phyloP scores from a whole-genome alignment of 345 rosid species.

The Combretum micranthum region DNA sequence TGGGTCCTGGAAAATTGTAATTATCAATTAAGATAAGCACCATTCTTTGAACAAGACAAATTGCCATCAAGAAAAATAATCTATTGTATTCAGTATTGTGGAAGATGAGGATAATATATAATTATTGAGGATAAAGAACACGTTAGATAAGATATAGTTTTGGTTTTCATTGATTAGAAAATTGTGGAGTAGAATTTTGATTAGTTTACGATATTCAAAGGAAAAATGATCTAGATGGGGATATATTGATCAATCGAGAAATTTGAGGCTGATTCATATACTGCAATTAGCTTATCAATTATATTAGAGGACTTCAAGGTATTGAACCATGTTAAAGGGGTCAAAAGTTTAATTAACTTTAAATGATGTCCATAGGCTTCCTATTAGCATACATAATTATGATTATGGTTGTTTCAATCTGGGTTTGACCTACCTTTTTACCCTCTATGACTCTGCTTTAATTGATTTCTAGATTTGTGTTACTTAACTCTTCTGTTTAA shows the following conservation, averaged over 20 bases:
- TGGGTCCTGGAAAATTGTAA: constrained; percentile 1
- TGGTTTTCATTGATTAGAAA: background rate
- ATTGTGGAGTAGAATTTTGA: constrained; percentile 3
- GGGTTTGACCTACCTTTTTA: constrained; percentile 1
- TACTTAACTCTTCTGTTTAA: constrained; percentile 2
- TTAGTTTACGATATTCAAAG: background rate
- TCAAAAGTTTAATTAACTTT: too few relatives aligned
- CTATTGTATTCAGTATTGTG: too few relatives aligned
- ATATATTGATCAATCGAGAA: constrained; percentile 13
- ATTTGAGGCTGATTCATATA: background rate
- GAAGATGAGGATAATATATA: too few relatives aligned
- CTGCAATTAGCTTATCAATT: too few relatives aligned
- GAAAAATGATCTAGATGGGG: constrained; percentile 13
- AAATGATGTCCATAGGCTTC: background rate
- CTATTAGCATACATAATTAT: constrained; percentile 2
- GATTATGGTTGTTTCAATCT: background rate
- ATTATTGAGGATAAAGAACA: too few relatives aligned
- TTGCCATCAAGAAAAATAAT: constrained; percentile 23
- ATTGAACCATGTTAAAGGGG: too few relatives aligned
- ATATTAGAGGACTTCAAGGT: background rate
- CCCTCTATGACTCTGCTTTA: background rate
- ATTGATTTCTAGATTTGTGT: background rate
- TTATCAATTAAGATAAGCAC: constrained; percentile 18
- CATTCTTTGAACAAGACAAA: constrained; percentile 27
- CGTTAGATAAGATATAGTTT: too few relatives aligned